Evolutionary conservation across 2,329 filamentous ascomycete genomes (phyloP), one percentile per base, ranked within the genome.

Genomic region (Phoma sp.): DNA sequence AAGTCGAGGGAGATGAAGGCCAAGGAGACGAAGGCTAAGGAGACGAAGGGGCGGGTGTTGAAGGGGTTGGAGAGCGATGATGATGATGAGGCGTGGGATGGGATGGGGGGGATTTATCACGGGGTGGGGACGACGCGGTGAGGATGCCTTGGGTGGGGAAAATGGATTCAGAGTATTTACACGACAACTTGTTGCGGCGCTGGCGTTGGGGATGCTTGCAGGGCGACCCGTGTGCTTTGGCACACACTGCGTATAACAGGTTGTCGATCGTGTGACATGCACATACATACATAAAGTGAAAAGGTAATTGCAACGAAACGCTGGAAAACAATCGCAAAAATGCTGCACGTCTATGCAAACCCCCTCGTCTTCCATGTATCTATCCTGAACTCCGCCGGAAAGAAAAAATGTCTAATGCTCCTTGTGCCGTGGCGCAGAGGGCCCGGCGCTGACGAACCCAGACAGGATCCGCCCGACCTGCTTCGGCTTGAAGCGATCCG

Each of bases 391-490:
- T 29, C 27, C 27, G 9, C 9, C 1, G 4, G 13, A 41, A 10
- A 27, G 18, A 33, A 43, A 30, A 18, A 41, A 23, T 1, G 2
- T 6, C 18, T 32, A 55, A 14, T 55, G 52, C 42, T 55, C 52
- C 24, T 56, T 56, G 4, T 29, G 52, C 29, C 52, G 22, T 18
- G 52, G 53, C 23, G 55, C 47, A 7, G 52, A 44, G 1, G 65
- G 65, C 7, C 65, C 65, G 18, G 64, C 64, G 49, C 57, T 66
- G 42, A 67, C 66, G 8, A 64, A 63, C 4, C 63, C 62, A 9
- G 58, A 62, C 4, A 67, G 29, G 4, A 67, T 66, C 3, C 65
- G 43, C 51, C 59, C 60, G 0, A 67, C 33, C 52, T 66, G 63
- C 43, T 55, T 44, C 0, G 65, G 63, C 18, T 53, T 58, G 13